These are phyloP conservation scores for Pythium sp. DNA, from an alignment of 352 stramenopile genomes.

Conservation along the genomic window DNA sequence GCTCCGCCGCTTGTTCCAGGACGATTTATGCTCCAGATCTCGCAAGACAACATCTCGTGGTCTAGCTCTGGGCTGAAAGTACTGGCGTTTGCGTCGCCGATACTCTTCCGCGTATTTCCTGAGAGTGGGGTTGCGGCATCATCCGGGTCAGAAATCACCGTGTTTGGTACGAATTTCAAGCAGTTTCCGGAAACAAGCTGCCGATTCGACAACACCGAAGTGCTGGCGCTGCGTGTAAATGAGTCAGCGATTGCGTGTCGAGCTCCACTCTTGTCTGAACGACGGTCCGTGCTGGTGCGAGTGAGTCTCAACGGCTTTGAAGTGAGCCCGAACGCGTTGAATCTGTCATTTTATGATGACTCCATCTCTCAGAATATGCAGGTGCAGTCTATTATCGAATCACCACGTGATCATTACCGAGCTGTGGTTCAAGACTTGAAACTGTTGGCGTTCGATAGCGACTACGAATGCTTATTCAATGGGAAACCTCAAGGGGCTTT, in stretches of 20 bases:
- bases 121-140: constrained; percentile 9
- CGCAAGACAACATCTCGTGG: constrained; percentile 38
- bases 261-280: constrained; percentile 17
- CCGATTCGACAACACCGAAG: constrained; percentile 27
- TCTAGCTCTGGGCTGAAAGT: constrained; percentile 29
- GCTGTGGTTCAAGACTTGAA: constrained; percentile 9
- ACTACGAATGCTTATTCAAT: constrained; percentile 32
- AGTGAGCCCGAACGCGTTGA: constrained; percentile 24
- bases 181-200: constrained; percentile 29
- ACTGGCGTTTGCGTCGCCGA: constrained; percentile 28
- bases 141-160: constrained; percentile 18
- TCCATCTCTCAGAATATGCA: constrained; percentile 1
- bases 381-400: constrained; percentile 14
- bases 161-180: constrained; percentile 45
- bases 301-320: constrained; percentile 46
- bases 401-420: constrained; percentile 13
- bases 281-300: constrained; percentile 16
- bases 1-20: constrained; percentile 28
- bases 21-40: constrained; percentile 20
- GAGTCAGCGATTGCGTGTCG: constrained; percentile 30
- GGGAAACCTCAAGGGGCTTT: constrained; percentile 13
- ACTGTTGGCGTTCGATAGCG: constrained; percentile 6
- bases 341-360: constrained; percentile 21
- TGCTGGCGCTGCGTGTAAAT: constrained; percentile 26
- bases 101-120: constrained; percentile 27